These are phyloP conservation scores for Fusarium sp. DNA, from an alignment of 2,329 filamentous ascomycete genomes.

Conservation along the genomic window DNA sequence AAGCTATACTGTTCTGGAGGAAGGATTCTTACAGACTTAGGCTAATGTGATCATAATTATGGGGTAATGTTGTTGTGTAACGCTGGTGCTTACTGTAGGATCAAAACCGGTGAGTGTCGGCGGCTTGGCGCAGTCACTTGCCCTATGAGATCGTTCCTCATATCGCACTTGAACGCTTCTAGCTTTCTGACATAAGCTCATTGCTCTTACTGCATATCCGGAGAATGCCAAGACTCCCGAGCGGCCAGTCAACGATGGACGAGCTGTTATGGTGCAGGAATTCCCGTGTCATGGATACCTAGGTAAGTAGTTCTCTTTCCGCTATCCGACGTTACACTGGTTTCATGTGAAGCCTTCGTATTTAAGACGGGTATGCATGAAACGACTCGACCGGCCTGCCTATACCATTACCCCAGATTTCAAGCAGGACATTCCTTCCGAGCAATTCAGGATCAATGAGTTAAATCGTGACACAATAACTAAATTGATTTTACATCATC, in stretches of 20 bases:
- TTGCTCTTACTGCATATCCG: background rate
- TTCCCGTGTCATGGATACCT: background rate
- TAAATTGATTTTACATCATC: too few species aligned
- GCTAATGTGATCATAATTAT: background rate
- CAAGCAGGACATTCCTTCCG: rapidly evolving
- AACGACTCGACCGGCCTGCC: background rate
- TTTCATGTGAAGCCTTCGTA: background rate
- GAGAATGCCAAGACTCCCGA: background rate
- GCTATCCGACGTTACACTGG: background rate
- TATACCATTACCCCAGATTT: rapidly evolving
- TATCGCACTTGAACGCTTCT: background rate
- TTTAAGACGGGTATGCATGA: background rate
- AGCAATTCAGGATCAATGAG: background rate
- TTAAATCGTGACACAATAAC: rapidly evolving
- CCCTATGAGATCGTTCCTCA: background rate
- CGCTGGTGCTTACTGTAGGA: background rate
- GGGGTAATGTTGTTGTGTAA: background rate
- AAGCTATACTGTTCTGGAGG: background rate
- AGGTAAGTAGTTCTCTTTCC: too few species aligned
- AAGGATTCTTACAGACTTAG: background rate
- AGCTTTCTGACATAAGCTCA: background rate
- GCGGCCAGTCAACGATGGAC: background rate
- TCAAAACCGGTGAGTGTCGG: background rate
- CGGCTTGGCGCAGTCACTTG: background rate
- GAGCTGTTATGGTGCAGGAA: too few species aligned